phyloP scores from a whole-genome alignment of 192 early-diverging fungal genomes.

The Dissophora ornata region DNA sequence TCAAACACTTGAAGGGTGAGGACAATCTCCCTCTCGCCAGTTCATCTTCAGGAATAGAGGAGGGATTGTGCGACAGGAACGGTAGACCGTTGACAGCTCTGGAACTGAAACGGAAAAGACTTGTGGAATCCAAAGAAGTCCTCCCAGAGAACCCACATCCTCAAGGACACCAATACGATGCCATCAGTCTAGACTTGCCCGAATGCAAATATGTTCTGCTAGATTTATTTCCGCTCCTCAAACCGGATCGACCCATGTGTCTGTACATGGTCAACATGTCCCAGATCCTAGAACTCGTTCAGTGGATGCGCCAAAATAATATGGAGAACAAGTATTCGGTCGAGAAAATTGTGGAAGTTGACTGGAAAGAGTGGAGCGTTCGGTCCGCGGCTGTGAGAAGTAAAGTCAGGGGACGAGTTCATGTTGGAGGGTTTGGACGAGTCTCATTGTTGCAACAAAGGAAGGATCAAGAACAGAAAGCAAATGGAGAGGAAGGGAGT shows the following conservation, averaged over 20 bases:
- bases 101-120: constrained; percentile 13
- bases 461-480: not conserved
- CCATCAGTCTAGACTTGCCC: constrained; percentile 62
- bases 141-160: constrained; percentile 39
- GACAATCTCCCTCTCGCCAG: too few relatives aligned
- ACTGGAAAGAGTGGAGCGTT: constrained; percentile 66
- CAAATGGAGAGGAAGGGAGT: not conserved
- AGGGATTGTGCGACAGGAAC: not conserved
- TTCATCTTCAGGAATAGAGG: not conserved
- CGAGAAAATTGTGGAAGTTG: constrained; percentile 59
- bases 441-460: constrained; percentile 12
- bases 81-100: constrained; percentile 19
- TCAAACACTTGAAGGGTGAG: constrained; percentile 20
- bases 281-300: constrained; percentile 60
- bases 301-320: constrained; percentile 41
- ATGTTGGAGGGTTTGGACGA: constrained; percentile 44
- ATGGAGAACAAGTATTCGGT: constrained; percentile 30
- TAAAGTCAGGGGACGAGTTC: constrained; percentile 45
- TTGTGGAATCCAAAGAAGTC: constrained; percentile 11
- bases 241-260: constrained; percentile 63
- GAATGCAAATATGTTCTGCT: constrained; percentile 52
- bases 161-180: constrained; percentile 58
- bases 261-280: constrained; percentile 70
- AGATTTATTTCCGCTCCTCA: constrained; percentile 51
- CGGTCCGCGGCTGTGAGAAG: constrained; percentile 60